Conservation (phyloP, 2,329 filamentous ascomycete genomes). For the Aureobasidium lini region DNA sequence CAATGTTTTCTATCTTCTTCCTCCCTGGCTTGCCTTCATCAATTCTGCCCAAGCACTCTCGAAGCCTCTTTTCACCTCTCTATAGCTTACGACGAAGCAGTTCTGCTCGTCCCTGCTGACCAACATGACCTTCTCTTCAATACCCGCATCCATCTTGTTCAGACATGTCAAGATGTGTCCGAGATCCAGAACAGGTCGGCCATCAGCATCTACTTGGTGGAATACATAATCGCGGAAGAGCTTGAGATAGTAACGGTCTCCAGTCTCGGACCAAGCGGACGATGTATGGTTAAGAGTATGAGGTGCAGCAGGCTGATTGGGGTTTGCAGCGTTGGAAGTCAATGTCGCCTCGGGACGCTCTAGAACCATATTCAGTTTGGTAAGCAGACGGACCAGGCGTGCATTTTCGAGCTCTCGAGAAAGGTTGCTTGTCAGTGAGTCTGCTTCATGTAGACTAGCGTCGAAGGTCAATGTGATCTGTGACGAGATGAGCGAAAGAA, state of each 20-base stretch:
- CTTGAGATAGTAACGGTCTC: conserved; percentile 86
- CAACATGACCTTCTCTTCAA: conserved; percentile 76
- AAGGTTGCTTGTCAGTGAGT: conserved; percentile 65
- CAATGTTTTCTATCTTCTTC: conserved; percentile 13
- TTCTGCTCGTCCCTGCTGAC: conserved; percentile 87
- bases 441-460: conserved; percentile 68
- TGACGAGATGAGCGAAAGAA: conserved; percentile 69
- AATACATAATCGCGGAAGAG: conserved; percentile 96
- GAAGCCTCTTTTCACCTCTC: conserved; percentile 66
- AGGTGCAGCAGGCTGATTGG: conserved; percentile 22
- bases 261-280: conserved; percentile 73
- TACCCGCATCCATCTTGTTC: conserved; percentile 87
- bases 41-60: conserved; percentile 56
- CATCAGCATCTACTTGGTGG: conserved; percentile 83
- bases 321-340: conserved; percentile 46
- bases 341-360: conserved; percentile 63
- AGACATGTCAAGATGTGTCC: conserved; percentile 80
- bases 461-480: conserved; percentile 72
- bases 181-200: conserved; percentile 74
- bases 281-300: conserved; percentile 27
- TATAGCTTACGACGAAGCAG: conserved; percentile 80
- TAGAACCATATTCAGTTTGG: conserved; percentile 82
- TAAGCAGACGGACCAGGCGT: conserved; percentile 66
- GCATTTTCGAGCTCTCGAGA: conserved; percentile 83
- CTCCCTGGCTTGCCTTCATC: conserved; percentile 30